Base-by-base conservation (phyloP, 2,329 filamentous ascomycete genomes). In the Phyllosticta paracitricarpa region DNA sequence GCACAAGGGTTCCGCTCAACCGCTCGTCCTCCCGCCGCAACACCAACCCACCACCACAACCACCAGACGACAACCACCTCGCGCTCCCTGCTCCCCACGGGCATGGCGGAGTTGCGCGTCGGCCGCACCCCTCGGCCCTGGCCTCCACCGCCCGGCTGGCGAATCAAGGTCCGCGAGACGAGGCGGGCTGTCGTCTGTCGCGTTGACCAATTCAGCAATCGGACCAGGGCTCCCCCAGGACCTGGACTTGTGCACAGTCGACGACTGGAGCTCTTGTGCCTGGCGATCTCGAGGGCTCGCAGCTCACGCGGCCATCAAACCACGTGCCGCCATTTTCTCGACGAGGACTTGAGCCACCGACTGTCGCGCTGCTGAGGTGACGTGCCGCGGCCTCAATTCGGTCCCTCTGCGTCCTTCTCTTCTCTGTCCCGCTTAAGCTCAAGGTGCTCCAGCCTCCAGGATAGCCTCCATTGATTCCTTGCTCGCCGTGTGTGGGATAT, bases 201-300 rank as follows among this genome's bases (percentile, higher is more conserved):
- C n/a, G 14, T 48, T 48, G n/a, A 48, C 40, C 40, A 48, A 19
- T 48, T 48, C 40, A 48, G 40, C 40, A 48, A 48, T 2, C 40
- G 40, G 40, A 48, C 40, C 40, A 48, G 40, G 40, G 40, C 40
- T 48, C 40, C 40, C 40, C 40, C 40, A 48, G 40, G 14, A 17
- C 40, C 14, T 48, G 14, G 40, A 48, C 40, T 48, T 48, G 40
- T 48, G 40, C 40, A n/a, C 40, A 48, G 40, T 22, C 19, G 19
- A 22, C 19, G 14, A 48, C 40, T n/a, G 40, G 14, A 54, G 54
- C 58, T 24, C 56, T 26, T 56, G 58, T 61, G 35, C 58, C 58
- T 61, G 58, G 58, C 58, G 58, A 61, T 61, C 58, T 52, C 54
- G 53, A 61, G 12, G 6, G 12, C 17, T n/a, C 6, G 40, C 40